Evolutionary conservation across 2,329 filamentous ascomycete genomes (phyloP), one percentile per base, ranked within the genome.

Genomic region (Exutisphaerella laricina): DNA sequence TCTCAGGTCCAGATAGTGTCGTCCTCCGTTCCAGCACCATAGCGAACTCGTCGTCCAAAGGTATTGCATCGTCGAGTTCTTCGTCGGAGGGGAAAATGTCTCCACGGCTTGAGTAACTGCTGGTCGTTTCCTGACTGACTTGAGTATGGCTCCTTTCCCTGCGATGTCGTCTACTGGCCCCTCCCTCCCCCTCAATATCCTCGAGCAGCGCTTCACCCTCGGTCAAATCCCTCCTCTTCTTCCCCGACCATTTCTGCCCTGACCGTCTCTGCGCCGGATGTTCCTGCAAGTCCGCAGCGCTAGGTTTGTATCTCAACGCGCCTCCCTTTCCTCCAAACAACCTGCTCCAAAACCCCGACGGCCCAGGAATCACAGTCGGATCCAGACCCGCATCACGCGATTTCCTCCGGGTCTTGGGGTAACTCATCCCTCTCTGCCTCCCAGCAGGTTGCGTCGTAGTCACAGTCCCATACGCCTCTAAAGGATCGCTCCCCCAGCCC

Each of bases 61-160:
- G 86, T n/a, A 95, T 79, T 1, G 90, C 90, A 65, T 97, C 90
- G 62, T 94, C 89, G 5, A 35, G 9, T 50, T 66, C 58, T 46
- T 94, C 88, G 40, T 89, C 88, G 57, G 88, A 95, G 0, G 88
- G 88, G 54, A 96, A 92, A 9, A 97, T 70, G 66, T 97, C 90
- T 2, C 88, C 88, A 34, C 90, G 74, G 8, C 88, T 95, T 57
- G 89, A 84, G 51, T 85, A 80, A 4, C 89, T 95, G 61, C 90
- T 88, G 20, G 80, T 84, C 1, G 89, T 95, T n/a, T n/a, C n/a
- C n/a, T n/a, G n/a, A n/a, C n/a, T n/a, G 51, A 83, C 83, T 29
- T 84, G 83, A 1, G 89, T 96, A 34, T 79, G 80, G 64, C 89
- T 94, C 38, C 89, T 77, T 51, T 82, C 77, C 53, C 83, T 71